Evolutionary conservation across 208 protist genomes (phyloP), one percentile per base, ranked within the genome.

Genomic region (Crithidia sp.): DNA sequence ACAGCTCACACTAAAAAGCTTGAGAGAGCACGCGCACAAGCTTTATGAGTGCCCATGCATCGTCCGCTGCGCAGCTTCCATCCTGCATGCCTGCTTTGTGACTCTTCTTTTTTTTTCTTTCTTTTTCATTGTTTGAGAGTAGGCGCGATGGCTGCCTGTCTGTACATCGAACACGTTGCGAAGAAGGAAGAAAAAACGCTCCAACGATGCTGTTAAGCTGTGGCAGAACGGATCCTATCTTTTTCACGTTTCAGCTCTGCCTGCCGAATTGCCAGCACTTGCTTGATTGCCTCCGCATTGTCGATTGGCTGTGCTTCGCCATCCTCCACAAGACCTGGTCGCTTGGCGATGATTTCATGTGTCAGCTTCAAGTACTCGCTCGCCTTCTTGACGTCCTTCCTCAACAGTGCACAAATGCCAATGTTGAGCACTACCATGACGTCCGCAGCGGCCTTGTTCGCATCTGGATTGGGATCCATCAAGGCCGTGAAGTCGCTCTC

Each of bases 241-340:
- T 87, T 91, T 12, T 72, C 76, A 14, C 53, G 45, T 40, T 91
- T 86, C 8, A 92, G 61, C 54, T 85, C 82, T 0, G 80, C 67
- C 37, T 82, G 72, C 39, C 82, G 86, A 45, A 95, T 81, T 37
- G 57, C 79, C 12, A 95, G 72, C n/a, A 92, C 88, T 7, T 75
- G 79, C 53, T 82, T 71, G 49, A 96, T 45, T 3, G 77, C 41
- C 2, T 87, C 88, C 3, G 72, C 79, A 66, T 93, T 83, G 37
- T 87, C 79, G 67, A 96, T 89, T 8, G 89, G 81, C 19, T 83
- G 74, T 10, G 89, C 88, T 49, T 88, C 84, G 14, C 86, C 91
- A 28, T 73, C 77, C 19, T 76, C 81, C 19, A 92, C 84, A 3
- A 96, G 80, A 12, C 62, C 68, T 28, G 87, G 84, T 40, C 89